phyloP scores from a whole-genome alignment of 192 early-diverging fungal genomes.

The Phlyctochytrium arcticum region DNA sequence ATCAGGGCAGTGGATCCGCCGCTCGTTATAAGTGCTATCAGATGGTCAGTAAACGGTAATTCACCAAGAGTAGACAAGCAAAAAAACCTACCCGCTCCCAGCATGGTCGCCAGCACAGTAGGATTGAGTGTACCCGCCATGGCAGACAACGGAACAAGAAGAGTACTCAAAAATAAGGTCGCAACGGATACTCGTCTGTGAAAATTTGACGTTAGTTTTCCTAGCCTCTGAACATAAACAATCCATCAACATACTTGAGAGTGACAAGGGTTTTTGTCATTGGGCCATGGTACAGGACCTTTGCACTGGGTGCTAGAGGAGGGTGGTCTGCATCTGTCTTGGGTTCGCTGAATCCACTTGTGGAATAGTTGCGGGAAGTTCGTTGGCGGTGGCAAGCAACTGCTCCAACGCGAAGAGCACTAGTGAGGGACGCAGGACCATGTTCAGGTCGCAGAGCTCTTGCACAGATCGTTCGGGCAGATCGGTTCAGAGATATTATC shows the following conservation, averaged over 20 bases:
- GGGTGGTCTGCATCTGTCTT: too few species aligned
- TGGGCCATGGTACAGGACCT: conserved; percentile 17
- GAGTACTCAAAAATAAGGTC: conserved; percentile 11
- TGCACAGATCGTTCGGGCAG: too few species aligned
- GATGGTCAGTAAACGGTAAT: neutral
- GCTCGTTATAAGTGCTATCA: conserved; percentile 10
- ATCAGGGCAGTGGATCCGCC: conserved; percentile 16
- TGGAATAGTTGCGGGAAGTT: too few species aligned
- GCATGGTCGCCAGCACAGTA: conserved; percentile 24
- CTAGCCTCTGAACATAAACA: too few species aligned
- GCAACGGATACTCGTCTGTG: conserved; percentile 14
- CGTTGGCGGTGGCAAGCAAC: too few species aligned
- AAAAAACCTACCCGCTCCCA: conserved; percentile 11
- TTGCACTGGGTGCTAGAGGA: too few species aligned
- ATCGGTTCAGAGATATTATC: too few species aligned
- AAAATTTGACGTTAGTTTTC: too few species aligned
- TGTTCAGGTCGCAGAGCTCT: too few species aligned
- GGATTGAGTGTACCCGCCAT: conserved; percentile 12
- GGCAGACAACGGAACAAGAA: conserved; percentile 1
- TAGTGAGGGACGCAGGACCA: too few species aligned
- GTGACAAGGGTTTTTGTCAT: conserved; percentile 8
- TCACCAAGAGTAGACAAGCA: neutral
- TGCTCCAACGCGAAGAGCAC: too few species aligned
- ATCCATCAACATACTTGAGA: conserved; percentile 8
- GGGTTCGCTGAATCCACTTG: too few species aligned